A percentile compares a stretch with the other conserved stretches of the same genome.
Evolutionary conservation across 202 grass and related monocot species (phyloP).

Genomic region (Panicum virgatum): DNA sequence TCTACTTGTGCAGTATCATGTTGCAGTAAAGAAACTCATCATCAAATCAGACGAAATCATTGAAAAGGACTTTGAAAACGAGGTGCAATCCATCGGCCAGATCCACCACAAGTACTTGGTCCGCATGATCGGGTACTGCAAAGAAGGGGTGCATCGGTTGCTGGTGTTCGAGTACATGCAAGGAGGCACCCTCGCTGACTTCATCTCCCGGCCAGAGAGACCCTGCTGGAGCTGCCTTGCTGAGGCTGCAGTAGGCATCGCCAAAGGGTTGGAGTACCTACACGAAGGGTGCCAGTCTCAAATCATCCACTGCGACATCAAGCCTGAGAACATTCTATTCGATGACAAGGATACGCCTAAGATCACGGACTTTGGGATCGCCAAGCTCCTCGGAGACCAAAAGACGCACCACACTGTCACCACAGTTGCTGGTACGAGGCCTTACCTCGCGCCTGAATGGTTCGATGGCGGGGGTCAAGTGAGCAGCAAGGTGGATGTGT

Average conservation of each 20-base stretch:
- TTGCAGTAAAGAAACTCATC: slow-evolving; percentile 55
- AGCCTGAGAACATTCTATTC: slow-evolving; percentile 57
- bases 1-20: no score
- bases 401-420: slow-evolving; percentile 18
- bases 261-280: slow-evolving; percentile 48
- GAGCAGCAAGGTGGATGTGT: slow-evolving; percentile 55
- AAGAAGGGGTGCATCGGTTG: slow-evolving; percentile 33
- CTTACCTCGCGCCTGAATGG: slow-evolving; percentile 53
- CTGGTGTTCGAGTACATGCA: slow-evolving; percentile 62
- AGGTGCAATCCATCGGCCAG: slow-evolving; percentile 43
- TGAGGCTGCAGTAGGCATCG: slow-evolving; percentile 34
- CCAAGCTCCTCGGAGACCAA: slow-evolving; percentile 39
- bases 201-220: neutral
- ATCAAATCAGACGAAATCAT: neutral
- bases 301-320: slow-evolving; percentile 74
- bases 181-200: slow-evolving; percentile 24
- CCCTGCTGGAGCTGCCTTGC: slow-evolving; percentile 27
- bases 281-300: slow-evolving; percentile 42
- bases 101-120: slow-evolving; percentile 58
- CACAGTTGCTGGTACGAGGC: slow-evolving; percentile 23
- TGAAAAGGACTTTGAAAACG: slow-evolving; percentile 49
- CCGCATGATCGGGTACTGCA: slow-evolving; percentile 46
- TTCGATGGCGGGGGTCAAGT: neutral
- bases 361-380: slow-evolving; percentile 64
- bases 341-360: slow-evolving; percentile 6